Evolutionary conservation across 768 basidiomycete species (phyloP).

Genomic region (Suillus fuscotomentosus): DNA sequence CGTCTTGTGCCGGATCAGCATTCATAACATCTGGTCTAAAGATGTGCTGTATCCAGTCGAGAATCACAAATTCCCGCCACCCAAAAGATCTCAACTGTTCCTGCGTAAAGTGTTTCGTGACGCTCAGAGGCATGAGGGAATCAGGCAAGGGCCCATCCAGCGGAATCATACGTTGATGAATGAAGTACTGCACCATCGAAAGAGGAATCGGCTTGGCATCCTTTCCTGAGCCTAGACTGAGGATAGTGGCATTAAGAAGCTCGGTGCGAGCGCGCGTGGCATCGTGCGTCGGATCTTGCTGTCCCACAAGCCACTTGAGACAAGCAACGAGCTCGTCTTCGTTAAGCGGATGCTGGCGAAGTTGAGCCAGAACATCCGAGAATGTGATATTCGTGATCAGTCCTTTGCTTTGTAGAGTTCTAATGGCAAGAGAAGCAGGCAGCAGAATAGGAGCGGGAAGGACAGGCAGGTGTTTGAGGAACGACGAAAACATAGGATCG

Average conservation of each 20-base stretch:
- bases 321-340: conserved; percentile 79
- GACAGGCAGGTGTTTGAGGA: conserved; percentile 76
- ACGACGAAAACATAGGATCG: conserved; percentile 65
- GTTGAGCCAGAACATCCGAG: conserved; percentile 77
- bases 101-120: conserved; percentile 60
- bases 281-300: conserved; percentile 33
- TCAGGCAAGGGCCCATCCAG: conserved; percentile 75
- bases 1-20: conserved; percentile 51
- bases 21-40: conserved; percentile 44
- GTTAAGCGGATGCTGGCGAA: conserved; percentile 65
- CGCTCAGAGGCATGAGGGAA: conserved; percentile 64
- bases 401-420: conserved; percentile 55
- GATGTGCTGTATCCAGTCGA: conserved; percentile 75
- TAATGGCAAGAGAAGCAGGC: conserved; percentile 60
- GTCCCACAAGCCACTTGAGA: conserved; percentile 71
- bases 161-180: conserved; percentile 71
- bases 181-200: conserved; percentile 64
- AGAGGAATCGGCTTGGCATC: conserved; percentile 66
- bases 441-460: conserved; percentile 60
- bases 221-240: conserved; percentile 40
- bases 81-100: conserved; percentile 60
- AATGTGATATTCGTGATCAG: conserved; percentile 77
- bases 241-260: conserved; percentile 69
- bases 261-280: conserved; percentile 50
- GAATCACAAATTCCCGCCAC: conserved; percentile 75